These are phyloP conservation scores for Leccinum holopus DNA, from an alignment of 1,284 basidiomycete species.

Conservation along the genomic window DNA sequence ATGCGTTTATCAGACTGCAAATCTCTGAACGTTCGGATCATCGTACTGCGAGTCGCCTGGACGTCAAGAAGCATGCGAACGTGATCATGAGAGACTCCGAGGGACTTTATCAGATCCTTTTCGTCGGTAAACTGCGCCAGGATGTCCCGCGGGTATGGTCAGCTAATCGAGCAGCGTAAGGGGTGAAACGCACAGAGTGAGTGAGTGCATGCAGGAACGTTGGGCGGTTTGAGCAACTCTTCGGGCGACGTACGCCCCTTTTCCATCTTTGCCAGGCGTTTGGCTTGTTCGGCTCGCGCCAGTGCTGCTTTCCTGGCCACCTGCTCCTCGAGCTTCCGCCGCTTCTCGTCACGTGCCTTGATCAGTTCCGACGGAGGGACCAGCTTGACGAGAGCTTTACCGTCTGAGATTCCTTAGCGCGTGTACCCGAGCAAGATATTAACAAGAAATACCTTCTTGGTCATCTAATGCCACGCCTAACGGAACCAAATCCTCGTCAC, in stretches of 20 bases:
- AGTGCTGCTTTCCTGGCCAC: constrained; percentile 78
- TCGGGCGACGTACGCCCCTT: constrained; percentile 76
- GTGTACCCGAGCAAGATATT: background rate
- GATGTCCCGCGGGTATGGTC: constrained; percentile 38
- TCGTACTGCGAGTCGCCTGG: constrained; percentile 52
- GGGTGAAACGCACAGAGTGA: too few species aligned
- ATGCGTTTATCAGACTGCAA: constrained; percentile 54
- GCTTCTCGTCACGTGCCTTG: constrained; percentile 87
- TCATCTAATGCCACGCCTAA: constrained; percentile 96
- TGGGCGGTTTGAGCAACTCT: constrained; percentile 84
- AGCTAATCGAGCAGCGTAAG: too few species aligned
- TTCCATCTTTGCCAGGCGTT: constrained; percentile 81
- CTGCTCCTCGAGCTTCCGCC: constrained; percentile 74
- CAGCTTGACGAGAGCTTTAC: constrained; percentile 93
- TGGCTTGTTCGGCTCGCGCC: constrained; percentile 71
- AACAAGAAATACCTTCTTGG: constrained; percentile 69
- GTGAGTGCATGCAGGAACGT: constrained; percentile 45
- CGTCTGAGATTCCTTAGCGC: constrained; percentile 52
- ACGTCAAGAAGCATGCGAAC: constrained; percentile 51
- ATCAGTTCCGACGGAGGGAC: constrained; percentile 83
- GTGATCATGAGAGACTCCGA: constrained; percentile 54
- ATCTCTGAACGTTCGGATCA: constrained; percentile 51
- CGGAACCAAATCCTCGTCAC: constrained; percentile 89
- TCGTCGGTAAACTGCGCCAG: constrained; percentile 55
- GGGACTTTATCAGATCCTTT: constrained; percentile 47